phyloP scores from a whole-genome alignment of 805 yeast genomes.

The Debaryomyces hansenii region DNA sequence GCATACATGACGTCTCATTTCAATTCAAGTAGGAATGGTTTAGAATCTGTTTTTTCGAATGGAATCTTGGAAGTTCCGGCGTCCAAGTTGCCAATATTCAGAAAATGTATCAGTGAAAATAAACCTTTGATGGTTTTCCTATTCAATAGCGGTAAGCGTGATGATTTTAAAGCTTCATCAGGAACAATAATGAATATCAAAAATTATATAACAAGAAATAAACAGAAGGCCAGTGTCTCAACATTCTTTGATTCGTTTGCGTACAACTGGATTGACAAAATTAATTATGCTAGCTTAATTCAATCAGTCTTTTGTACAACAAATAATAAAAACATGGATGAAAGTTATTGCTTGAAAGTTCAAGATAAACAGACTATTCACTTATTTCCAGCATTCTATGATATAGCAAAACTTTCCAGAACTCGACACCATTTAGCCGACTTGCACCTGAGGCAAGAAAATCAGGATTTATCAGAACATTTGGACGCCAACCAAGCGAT shows the following conservation, averaged over 20 bases:
- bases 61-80: conserved; percentile 10
- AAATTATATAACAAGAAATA: conserved; percentile 15
- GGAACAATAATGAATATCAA: conserved; percentile 21
- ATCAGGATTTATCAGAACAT: background rate
- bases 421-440: background rate
- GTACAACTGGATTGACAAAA: conserved; percentile 34
- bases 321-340: conserved; percentile 12
- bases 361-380: conserved; percentile 27
- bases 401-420: background rate
- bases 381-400: conserved; percentile 20
- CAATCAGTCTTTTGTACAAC: conserved; percentile 47
- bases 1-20: conserved; percentile 10
- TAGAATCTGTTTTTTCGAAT: conserved; percentile 10
- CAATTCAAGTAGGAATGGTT: conserved; percentile 1
- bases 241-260: conserved; percentile 44
- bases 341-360: conserved; percentile 42
- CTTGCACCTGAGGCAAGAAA: background rate
- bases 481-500: background rate
- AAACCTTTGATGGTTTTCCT: conserved; percentile 41
- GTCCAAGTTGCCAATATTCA: conserved; percentile 24
- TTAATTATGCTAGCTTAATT: conserved; percentile 31
- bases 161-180: conserved; percentile 1
- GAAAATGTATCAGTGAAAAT: conserved; percentile 18
- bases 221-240: conserved; percentile 19
- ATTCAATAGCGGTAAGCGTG: conserved; percentile 7